Conservation (phyloP, 2,329 filamentous ascomycete species). For the Pseudovirgaria hyperparasitica region DNA sequence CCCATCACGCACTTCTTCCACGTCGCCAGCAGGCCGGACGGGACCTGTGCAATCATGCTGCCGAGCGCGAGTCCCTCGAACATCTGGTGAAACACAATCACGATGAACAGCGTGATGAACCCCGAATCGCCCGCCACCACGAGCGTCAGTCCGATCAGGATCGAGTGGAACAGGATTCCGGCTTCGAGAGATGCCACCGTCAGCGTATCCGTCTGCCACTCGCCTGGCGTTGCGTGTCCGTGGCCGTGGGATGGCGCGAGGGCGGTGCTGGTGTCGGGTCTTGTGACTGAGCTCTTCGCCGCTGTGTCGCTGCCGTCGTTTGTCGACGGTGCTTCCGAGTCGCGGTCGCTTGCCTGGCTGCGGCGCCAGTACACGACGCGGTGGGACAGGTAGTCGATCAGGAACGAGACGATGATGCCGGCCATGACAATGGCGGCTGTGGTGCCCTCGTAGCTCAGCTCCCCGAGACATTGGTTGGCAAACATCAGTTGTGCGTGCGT, state of each 20-base stretch:
- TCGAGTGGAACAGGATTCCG: conserved; percentile 63
- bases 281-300: conserved; percentile 7
- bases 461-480: conserved; percentile 52
- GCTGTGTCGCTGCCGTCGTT: conserved; percentile 5
- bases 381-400: conserved; percentile 55
- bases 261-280: conserved; percentile 7
- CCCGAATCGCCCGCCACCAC: conserved; percentile 39
- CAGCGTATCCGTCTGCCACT: conserved; percentile 40
- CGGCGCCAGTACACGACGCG: conserved; percentile 37
- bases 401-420: conserved; percentile 59
- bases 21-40: conserved; percentile 18
- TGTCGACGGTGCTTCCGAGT: conserved; percentile 8
- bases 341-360: conserved; percentile 8
- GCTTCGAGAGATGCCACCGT: conserved; percentile 58
- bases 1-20: conserved; percentile 49
- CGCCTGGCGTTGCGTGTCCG: conserved; percentile 10
- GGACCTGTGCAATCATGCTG: conserved; percentile 53
- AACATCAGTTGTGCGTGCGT: conserved; percentile 67
- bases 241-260: conserved; percentile 6
- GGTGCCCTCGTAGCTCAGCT: conserved; percentile 54
- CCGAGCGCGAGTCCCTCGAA: conserved; percentile 68
- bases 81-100: conserved; percentile 68
- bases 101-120: conserved; percentile 41
- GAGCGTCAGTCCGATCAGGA: conserved; percentile 51
- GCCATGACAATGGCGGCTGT: conserved; percentile 62